Conservation (phyloP, 1,139 yeast genomes). For the Magnusiomyces sp. region DNA sequence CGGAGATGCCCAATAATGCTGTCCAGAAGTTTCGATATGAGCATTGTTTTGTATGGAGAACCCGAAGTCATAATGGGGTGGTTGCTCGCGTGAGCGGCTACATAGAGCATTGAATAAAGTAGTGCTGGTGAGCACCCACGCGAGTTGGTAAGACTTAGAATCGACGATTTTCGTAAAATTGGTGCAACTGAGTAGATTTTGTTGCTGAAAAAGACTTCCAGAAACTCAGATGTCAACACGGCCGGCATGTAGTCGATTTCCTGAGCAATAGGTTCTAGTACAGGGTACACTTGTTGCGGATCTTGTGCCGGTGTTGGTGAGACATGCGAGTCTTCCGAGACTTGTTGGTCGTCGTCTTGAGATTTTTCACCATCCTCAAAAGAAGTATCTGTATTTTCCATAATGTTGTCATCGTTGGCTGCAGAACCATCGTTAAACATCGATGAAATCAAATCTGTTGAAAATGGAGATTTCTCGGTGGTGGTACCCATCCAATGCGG, state of each 20-base stretch:
- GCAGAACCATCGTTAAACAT: too few species aligned
- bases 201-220: constrained; percentile 21
- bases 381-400: not conserved
- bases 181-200: constrained; percentile 21
- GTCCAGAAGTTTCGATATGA: constrained; percentile 26
- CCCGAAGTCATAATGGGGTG: constrained; percentile 31
- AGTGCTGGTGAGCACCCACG: constrained; percentile 31
- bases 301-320: too few species aligned
- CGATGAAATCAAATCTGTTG: too few species aligned
- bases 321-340: too few species aligned
- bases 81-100: constrained; percentile 34
- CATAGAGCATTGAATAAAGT: constrained; percentile 30
- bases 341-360: not conserved
- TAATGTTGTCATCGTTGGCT: too few species aligned
- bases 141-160: constrained; percentile 19
- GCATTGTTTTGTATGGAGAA: constrained; percentile 25
- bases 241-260: constrained; percentile 14
- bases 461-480: too few species aligned
- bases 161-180: constrained; percentile 17
- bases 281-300: constrained; percentile 23
- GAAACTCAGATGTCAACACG: constrained; percentile 10
- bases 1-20: constrained; percentile 24
- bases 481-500: too few species aligned
- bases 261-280: constrained; percentile 22
- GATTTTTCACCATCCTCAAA: not conserved